These are phyloP conservation scores for Phanerodontia chrysosporium DNA, from an alignment of 768 basidiomycete genomes.

Conservation along the genomic window DNA sequence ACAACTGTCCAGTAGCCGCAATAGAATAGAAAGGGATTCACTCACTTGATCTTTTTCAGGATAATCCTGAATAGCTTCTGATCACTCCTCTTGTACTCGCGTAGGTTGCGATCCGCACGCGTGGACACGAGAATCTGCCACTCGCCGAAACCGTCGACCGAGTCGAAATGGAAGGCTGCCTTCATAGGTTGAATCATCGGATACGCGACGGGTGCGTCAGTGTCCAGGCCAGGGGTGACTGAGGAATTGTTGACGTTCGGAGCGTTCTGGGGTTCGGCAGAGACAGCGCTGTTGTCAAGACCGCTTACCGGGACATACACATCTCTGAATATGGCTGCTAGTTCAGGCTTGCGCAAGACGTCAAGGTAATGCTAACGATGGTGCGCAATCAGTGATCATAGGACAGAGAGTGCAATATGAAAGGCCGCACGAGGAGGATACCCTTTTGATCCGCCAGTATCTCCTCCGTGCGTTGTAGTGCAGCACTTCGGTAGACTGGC, in stretches of 20 bases:
- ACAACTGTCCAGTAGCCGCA: not conserved
- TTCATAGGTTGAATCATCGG: constrained; percentile 55
- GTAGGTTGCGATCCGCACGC: constrained; percentile 45
- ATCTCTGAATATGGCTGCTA: constrained; percentile 4
- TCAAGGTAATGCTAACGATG: constrained; percentile 7
- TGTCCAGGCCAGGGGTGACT: not conserved
- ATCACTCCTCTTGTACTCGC: constrained; percentile 43
- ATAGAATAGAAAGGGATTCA: not conserved
- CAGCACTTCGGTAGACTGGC: constrained; percentile 24
- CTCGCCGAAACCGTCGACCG: constrained; percentile 54
- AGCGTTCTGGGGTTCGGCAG: too few species aligned
- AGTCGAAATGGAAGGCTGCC: constrained; percentile 57
- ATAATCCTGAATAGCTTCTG: constrained; percentile 46
- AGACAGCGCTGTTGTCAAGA: not conserved
- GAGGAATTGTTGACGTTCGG: not conserved
- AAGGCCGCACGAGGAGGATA: constrained; percentile 1
- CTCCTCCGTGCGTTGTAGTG: constrained; percentile 3
- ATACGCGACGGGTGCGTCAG: constrained; percentile 28
- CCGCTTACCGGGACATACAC: constrained; percentile 8
- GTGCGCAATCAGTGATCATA: not conserved
- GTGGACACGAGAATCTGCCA: constrained; percentile 59
- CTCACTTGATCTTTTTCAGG: constrained; percentile 61
- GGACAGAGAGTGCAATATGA: not conserved
- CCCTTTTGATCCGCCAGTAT: constrained; percentile 24
- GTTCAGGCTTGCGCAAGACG: constrained; percentile 9